Conservation (phyloP, 352 stramenopile genomes). For the Globisporangium nagaii region DNA sequence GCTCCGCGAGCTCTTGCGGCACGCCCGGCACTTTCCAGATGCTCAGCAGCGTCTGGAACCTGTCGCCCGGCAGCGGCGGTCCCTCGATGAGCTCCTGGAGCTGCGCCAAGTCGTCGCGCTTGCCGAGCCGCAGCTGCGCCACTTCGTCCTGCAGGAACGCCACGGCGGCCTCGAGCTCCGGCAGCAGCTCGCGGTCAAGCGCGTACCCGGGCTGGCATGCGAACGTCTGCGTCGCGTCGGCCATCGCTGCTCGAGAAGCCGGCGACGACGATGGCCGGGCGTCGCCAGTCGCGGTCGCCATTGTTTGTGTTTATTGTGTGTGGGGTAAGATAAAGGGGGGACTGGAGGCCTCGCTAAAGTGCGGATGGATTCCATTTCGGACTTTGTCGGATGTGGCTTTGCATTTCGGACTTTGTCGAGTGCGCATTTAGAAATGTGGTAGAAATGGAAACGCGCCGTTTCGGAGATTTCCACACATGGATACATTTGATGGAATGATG, state of each 20-base stretch:
- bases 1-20: slow-evolving; percentile 28
- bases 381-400: too few species aligned
- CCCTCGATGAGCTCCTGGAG: slow-evolving; percentile 31
- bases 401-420: too few species aligned
- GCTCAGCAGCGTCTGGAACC: slow-evolving; percentile 44
- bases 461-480: background rate
- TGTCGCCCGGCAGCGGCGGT: slow-evolving; percentile 31
- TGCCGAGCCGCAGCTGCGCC: slow-evolving; percentile 27
- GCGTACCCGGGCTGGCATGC: slow-evolving; percentile 5
- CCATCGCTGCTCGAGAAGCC: background rate
- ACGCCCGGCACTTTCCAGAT: slow-evolving; percentile 35
- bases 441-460: background rate
- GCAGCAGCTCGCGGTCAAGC: slow-evolving; percentile 22
- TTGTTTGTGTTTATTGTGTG: background rate
- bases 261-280: too few species aligned
- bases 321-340: too few species aligned
- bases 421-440: too few species aligned
- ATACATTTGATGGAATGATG: too few species aligned
- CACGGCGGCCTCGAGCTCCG: slow-evolving; percentile 54
- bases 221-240: background rate
- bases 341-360: too few species aligned
- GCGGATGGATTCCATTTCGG: too few species aligned
- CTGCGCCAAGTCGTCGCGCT: slow-evolving; percentile 26
- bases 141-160: slow-evolving; percentile 51
- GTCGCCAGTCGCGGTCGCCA: background rate